These are phyloP conservation scores for Hyphopichia burtonii DNA, from an alignment of 1,139 yeast species.

Conservation along the genomic window DNA sequence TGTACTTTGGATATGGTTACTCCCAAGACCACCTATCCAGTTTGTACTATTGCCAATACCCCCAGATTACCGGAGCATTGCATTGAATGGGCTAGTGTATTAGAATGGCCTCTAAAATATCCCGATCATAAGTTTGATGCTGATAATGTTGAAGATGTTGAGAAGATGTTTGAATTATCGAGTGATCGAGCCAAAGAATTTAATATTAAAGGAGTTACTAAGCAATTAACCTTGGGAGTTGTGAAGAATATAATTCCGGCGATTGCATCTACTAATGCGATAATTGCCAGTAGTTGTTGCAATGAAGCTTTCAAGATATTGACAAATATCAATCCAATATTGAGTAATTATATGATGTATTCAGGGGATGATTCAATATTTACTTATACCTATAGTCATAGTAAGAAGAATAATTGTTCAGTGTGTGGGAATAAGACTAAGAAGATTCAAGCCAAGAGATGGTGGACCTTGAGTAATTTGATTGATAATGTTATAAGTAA, in stretches of 20 bases:
- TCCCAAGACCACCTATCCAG: conserved; percentile 73
- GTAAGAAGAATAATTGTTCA: conserved; percentile 61
- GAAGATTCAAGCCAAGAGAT: conserved; percentile 26
- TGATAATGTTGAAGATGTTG: conserved; percentile 67
- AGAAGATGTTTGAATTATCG: conserved; percentile 62
- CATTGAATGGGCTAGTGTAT: conserved; percentile 83
- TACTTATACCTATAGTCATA: conserved; percentile 67
- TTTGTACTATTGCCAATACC: conserved; percentile 92
- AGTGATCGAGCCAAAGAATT: conserved; percentile 59
- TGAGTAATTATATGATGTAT: conserved; percentile 85
- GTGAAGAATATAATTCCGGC: conserved; percentile 93
- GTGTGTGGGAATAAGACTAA: conserved; percentile 64
- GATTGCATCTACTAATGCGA: conserved; percentile 90
- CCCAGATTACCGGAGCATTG: conserved; percentile 95
- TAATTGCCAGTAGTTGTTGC: conserved; percentile 89
- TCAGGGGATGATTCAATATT: conserved; percentile 77
- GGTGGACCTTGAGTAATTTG: conserved; percentile 50
- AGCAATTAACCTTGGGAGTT: conserved; percentile 75
- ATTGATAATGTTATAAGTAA: conserved; percentile 36
- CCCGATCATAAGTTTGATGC: conserved; percentile 56
- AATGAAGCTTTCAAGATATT: conserved; percentile 82
- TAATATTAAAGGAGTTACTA: conserved; percentile 72
- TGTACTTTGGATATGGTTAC: conserved; percentile 81
- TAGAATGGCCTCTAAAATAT: conserved; percentile 66
- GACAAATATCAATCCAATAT: conserved; percentile 63